Conservation (phyloP, 495 filamentous ascomycete genomes). For the Penicillium taxi region DNA sequence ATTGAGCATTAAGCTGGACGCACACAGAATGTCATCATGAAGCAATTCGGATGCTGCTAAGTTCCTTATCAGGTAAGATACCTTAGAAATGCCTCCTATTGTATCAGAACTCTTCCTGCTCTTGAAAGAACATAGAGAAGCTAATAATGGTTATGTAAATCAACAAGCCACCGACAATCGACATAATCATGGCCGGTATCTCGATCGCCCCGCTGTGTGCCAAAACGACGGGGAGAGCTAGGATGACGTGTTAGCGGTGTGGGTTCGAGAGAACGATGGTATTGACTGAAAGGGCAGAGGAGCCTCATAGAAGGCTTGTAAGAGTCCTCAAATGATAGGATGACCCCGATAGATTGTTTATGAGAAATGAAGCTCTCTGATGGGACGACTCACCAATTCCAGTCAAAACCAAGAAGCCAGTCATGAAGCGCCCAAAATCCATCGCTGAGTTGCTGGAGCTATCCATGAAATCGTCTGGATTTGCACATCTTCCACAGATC, state of each 20-base stretch:
- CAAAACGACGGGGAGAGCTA: slow-evolving; percentile 85
- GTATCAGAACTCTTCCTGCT: slow-evolving; percentile 78
- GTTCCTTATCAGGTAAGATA: neutral
- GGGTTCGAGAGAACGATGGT: neutral
- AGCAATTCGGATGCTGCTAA: slow-evolving; percentile 4
- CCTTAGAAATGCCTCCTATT: slow-evolving; percentile 1
- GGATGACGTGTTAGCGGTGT: slow-evolving; percentile 17
- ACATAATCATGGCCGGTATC: slow-evolving; percentile 90
- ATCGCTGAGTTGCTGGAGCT: slow-evolving; percentile 68
- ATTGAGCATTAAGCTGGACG: slow-evolving; percentile 13
- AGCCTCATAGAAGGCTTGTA: too few species aligned
- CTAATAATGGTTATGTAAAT: slow-evolving; percentile 98
- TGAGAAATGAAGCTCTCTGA: slow-evolving; percentile 1
- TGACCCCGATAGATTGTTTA: too few species aligned
- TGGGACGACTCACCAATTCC: slow-evolving; percentile 71
- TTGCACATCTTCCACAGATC: slow-evolving; percentile 79
- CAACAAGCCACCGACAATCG: slow-evolving; percentile 78
- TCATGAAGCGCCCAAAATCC: slow-evolving; percentile 90
- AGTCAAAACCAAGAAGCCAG: slow-evolving; percentile 96
- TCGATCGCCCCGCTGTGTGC: slow-evolving; percentile 76
- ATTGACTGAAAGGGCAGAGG: neutral
- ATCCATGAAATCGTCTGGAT: slow-evolving; percentile 96
- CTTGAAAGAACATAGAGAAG: slow-evolving; percentile 96
- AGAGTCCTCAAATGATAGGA: too few species aligned
- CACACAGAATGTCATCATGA: slow-evolving; percentile 12